A percentile compares a stretch with the other conserved stretches of the same genome.
These are phyloP conservation scores for Beauveria caledonica DNA, from an alignment of 2,329 filamentous ascomycete species.

Conservation along the genomic window DNA sequence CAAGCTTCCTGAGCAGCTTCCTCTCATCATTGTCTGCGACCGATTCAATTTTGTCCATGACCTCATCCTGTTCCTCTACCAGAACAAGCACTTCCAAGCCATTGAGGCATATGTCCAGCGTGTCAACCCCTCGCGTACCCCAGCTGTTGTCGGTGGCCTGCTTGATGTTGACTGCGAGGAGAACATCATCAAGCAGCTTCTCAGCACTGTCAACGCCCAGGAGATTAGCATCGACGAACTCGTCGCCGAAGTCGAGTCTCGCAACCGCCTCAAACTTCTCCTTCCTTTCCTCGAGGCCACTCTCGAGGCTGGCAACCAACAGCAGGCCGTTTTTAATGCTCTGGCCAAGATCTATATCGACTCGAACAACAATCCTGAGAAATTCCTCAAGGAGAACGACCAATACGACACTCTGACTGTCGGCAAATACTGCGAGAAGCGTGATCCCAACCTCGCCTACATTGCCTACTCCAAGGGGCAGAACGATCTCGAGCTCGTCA, in stretches of 20 bases:
- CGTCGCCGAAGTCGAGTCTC: constrained; percentile 86
- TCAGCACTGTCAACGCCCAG: constrained; percentile 73
- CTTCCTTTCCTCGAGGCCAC: constrained; percentile 94
- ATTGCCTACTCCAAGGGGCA: constrained; percentile 95
- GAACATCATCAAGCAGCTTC: constrained; percentile 85
- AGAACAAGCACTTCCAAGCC: constrained; percentile 98
- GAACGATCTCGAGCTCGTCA: constrained; percentile 94
- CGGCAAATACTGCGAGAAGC: constrained; percentile 98
- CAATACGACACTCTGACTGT: constrained; percentile 88
- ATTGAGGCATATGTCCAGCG: constrained; percentile 98
- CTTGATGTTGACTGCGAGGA: constrained; percentile 97
- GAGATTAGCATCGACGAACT: constrained; percentile 91
- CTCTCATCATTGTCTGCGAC: constrained; percentile 96
- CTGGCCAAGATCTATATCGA: constrained; percentile 99
- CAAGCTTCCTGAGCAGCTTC: constrained; percentile 81
- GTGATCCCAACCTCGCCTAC: constrained; percentile 89
- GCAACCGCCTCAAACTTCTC: constrained; percentile 91
- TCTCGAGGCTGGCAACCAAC: constrained; percentile 80
- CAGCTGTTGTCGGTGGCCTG: constrained; percentile 85
- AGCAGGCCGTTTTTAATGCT: constrained; percentile 94
- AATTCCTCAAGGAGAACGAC: constrained; percentile 95
- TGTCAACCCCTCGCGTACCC: constrained; percentile 85
- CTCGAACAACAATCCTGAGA: constrained; percentile 95
- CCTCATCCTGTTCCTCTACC: constrained; percentile 90
- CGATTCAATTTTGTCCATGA: constrained; percentile 99